phyloP scores from a whole-genome alignment of 106 monocot genomes.

The Narthecium ossifragum region DNA sequence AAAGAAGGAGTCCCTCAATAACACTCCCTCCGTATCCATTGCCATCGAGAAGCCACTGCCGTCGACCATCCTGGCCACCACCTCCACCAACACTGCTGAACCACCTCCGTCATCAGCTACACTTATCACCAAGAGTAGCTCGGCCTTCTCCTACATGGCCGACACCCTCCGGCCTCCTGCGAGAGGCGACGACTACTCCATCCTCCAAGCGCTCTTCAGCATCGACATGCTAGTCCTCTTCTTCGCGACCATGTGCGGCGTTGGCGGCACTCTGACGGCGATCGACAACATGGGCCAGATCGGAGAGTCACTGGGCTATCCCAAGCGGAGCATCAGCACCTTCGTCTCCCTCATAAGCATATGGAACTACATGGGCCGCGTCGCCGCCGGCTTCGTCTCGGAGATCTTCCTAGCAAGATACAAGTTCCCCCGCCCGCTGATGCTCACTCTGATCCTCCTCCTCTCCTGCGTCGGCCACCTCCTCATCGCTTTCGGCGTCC shows the following conservation, averaged over 20 bases:
- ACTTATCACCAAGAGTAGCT: not conserved
- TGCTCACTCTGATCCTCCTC: slow-evolving; percentile 31
- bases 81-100: not conserved
- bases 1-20: slow-evolving; percentile 1
- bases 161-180: slow-evolving; percentile 6
- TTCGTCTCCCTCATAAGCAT: slow-evolving; percentile 66
- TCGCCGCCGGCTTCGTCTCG: slow-evolving; percentile 34
- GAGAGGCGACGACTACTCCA: slow-evolving; percentile 22
- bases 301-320: slow-evolving; percentile 46
- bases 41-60: slow-evolving; percentile 9
- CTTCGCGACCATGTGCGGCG: slow-evolving; percentile 34
- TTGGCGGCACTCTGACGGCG: slow-evolving; percentile 51
- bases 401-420: slow-evolving; percentile 36
- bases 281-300: slow-evolving; percentile 68
- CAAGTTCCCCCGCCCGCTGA: slow-evolving; percentile 34
- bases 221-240: slow-evolving; percentile 47
- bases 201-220: slow-evolving; percentile 23
- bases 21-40: slow-evolving; percentile 5
- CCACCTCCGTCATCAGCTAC: not conserved
- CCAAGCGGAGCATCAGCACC: slow-evolving; percentile 19
- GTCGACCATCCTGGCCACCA: not conserved
- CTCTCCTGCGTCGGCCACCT: slow-evolving; percentile 42
- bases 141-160: not conserved
- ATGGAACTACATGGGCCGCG: slow-evolving; percentile 44
- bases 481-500: slow-evolving; percentile 37